A percentile compares a stretch with the other conserved stretches of the same genome.
phyloP scores from a whole-genome alignment of 306 rosid genomes.

The Pachyrhizus erosus region DNA sequence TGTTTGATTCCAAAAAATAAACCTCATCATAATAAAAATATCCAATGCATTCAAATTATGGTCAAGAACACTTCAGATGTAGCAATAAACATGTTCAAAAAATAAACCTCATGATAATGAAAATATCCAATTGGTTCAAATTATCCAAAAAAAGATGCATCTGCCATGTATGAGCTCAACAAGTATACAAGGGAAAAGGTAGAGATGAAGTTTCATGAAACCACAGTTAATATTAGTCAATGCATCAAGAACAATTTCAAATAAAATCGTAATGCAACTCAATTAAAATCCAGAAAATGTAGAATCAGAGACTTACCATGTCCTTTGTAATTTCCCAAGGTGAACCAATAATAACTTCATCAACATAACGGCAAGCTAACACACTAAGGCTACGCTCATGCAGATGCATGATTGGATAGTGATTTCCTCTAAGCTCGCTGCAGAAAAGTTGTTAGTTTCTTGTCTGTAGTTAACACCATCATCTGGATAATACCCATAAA shows the following conservation, averaged over 20 bases:
- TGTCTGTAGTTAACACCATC: background rate
- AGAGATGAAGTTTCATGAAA: constrained; percentile 21
- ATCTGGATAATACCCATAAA: constrained; percentile 17
- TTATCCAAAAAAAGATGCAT: background rate
- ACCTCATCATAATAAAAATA: constrained; percentile 38
- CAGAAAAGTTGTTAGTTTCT: constrained; percentile 43
- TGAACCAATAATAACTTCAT: constrained; percentile 98
- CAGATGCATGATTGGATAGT: constrained; percentile 88
- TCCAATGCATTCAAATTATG: constrained; percentile 12
- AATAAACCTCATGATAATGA: constrained; percentile 32
- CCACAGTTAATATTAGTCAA: constrained; percentile 14
- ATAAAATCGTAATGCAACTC: constrained; percentile 2
- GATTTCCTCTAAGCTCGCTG: constrained; percentile 82
- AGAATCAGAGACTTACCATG: constrained; percentile 65
- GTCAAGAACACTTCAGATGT: background rate
- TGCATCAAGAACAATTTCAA: constrained; percentile 18
- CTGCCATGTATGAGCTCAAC: background rate
- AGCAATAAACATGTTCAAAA: background rate
- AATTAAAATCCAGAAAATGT: constrained; percentile 19
- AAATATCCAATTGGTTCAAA: constrained; percentile 28
- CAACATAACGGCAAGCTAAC: constrained; percentile 88
- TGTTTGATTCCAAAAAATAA: constrained; percentile 49
- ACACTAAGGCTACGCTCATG: constrained; percentile 98
- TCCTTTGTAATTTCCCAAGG: constrained; percentile 93
- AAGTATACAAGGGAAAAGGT: constrained; percentile 14